A percentile compares a stretch with the other conserved stretches of the same genome.
These are phyloP conservation scores for Picochlorum sp. DNA, from an alignment of 139 green algal genomes.

Conservation along the genomic window DNA sequence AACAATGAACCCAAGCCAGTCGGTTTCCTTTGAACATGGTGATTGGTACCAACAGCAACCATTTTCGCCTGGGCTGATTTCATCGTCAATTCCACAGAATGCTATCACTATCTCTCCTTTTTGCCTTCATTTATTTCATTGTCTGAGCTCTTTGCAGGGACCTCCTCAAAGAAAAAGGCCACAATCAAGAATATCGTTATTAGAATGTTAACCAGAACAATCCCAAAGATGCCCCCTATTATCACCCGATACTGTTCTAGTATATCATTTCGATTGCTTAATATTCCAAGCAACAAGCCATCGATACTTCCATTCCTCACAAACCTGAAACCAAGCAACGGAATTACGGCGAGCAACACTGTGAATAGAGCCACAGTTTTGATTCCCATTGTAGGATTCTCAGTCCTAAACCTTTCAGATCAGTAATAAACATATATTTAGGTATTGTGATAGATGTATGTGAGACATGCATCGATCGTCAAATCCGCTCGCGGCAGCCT, in stretches of 20 bases:
- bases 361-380: constrained; percentile 6
- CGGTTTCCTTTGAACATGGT: too few relatives aligned
- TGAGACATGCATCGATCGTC: not conserved
- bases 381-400: not conserved
- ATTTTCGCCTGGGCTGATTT: too few relatives aligned
- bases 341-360: constrained; percentile 16
- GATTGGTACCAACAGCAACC: too few relatives aligned
- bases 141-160: too few relatives aligned
- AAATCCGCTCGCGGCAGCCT: too few relatives aligned
- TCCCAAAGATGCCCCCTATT: constrained; percentile 4
- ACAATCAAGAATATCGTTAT: constrained; percentile 5
- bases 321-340: constrained; percentile 3
- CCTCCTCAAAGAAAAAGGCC: constrained; percentile 1
- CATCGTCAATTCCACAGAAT: too few relatives aligned
- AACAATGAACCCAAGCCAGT: too few relatives aligned
- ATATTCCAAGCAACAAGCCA: not conserved
- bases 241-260: constrained; percentile 3
- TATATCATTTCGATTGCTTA: not conserved
- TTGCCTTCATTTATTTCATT: too few relatives aligned
- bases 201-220: constrained; percentile 9
- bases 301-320: constrained; percentile 8
- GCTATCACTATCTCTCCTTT: too few relatives aligned
- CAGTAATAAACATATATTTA: not conserved
- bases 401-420: not conserved
- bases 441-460: not conserved